These are phyloP conservation scores for Sechiopsis laciniata DNA, from an alignment of 306 rosid genomes.

Conservation along the genomic window DNA sequence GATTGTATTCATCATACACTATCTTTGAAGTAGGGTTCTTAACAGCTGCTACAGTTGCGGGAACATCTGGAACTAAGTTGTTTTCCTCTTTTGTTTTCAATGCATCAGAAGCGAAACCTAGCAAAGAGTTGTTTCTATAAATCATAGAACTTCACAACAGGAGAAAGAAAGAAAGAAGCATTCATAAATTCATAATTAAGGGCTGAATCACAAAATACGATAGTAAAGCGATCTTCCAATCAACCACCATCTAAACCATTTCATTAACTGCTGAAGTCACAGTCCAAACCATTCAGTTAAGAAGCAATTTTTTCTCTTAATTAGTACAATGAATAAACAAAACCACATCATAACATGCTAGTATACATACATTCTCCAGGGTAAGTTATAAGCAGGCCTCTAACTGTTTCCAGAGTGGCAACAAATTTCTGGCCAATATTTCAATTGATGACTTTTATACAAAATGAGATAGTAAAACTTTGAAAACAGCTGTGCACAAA, in stretches of 20 bases:
- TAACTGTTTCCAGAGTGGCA: background rate
- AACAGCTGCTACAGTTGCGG: slow-evolving; percentile 59
- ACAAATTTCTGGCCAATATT: background rate
- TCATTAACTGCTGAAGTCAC: background rate
- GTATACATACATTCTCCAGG: background rate
- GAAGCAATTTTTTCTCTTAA: background rate
- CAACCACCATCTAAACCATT: background rate
- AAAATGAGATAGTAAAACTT: background rate
- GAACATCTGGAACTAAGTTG: slow-evolving; percentile 43
- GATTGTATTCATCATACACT: slow-evolving; percentile 68
- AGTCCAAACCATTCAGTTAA: background rate
- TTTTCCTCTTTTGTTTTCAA: slow-evolving; percentile 38
- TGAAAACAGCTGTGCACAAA: background rate
- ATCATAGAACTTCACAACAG: background rate
- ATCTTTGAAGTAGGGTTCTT: slow-evolving; percentile 71
- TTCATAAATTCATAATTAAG: background rate
- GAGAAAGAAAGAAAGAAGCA: background rate
- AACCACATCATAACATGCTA: background rate
- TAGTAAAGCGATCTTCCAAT: slow-evolving; percentile 38
- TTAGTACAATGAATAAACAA: background rate
- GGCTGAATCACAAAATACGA: background rate
- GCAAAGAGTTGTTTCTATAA: slow-evolving; percentile 12
- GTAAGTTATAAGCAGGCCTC: slow-evolving; percentile 20
- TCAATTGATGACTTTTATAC: background rate
- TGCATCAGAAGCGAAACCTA: slow-evolving; percentile 58